Evolutionary conservation across 371 early-diverging fungal genomes (phyloP).

Genomic region (Encephalitozoon intestinalis): DNA sequence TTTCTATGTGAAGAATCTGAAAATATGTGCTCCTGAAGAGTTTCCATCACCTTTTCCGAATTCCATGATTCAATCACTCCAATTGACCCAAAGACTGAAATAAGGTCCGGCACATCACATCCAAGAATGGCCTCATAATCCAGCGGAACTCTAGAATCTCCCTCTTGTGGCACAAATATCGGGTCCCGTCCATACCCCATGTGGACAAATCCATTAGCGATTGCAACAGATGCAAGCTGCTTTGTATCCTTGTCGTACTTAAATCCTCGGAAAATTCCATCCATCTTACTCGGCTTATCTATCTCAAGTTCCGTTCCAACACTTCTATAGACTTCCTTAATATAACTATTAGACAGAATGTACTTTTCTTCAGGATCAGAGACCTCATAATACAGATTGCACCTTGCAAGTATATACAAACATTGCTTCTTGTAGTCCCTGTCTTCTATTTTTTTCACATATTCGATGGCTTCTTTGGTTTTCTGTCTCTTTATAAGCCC

Average conservation of each 20-base stretch:
- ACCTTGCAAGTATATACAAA: conserved; percentile 42
- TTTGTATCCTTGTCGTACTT: conserved; percentile 41
- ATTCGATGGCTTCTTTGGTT: conserved; percentile 30
- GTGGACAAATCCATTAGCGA: conserved; percentile 49
- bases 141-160: background rate
- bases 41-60: conserved; percentile 42
- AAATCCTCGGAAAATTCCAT: conserved; percentile 21
- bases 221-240: conserved; percentile 12
- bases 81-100: conserved; percentile 28
- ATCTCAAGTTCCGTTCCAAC: conserved; percentile 31
- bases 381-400: conserved; percentile 32
- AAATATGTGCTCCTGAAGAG: conserved; percentile 51
- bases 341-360: conserved; percentile 33
- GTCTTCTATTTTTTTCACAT: conserved; percentile 11
- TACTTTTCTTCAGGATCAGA: conserved; percentile 14
- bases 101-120: conserved; percentile 3
- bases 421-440: conserved; percentile 18
- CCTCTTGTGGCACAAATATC: conserved; percentile 20
- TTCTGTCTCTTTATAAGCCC: conserved; percentile 14
- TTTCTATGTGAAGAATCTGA: conserved; percentile 25
- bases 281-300: conserved; percentile 12
- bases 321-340: conserved; percentile 14
- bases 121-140: conserved; percentile 18
- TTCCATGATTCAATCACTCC: conserved; percentile 55
- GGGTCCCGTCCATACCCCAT: conserved; percentile 42